A percentile compares a stretch with the other conserved stretches of the same genome.
These are phyloP conservation scores for Kazachstania kunashirensis DNA, from an alignment of 805 yeast genomes.

Conservation along the genomic window DNA sequence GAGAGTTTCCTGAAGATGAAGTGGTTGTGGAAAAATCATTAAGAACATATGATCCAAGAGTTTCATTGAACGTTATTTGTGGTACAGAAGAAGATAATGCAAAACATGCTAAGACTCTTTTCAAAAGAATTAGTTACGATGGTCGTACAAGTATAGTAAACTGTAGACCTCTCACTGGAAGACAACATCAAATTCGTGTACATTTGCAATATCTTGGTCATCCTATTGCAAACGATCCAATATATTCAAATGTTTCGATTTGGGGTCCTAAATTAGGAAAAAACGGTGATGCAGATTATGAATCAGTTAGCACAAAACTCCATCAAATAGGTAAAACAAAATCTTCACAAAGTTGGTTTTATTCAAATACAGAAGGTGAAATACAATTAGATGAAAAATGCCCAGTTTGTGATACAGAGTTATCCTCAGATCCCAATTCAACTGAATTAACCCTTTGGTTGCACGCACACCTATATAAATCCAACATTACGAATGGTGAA, in stretches of 20 bases:
- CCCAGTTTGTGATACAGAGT: conserved; percentile 51
- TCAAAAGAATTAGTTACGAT: conserved; percentile 57
- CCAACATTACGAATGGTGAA: conserved; percentile 28
- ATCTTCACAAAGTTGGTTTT: conserved; percentile 61
- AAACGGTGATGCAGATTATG: conserved; percentile 42
- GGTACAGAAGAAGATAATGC: conserved; percentile 26
- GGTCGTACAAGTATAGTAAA: conserved; percentile 53
- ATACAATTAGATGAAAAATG: conserved; percentile 50
- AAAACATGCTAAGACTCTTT: conserved; percentile 68
- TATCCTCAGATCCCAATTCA: conserved; percentile 81
- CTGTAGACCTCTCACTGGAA: conserved; percentile 81
- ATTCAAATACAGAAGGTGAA: conserved; percentile 55
- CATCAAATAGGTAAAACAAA: conserved; percentile 61
- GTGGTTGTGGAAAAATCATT: conserved; percentile 58
- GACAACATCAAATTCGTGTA: conserved; percentile 92
- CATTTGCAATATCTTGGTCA: conserved; percentile 79
- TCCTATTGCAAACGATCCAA: conserved; percentile 89
- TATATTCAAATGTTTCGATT: conserved; percentile 66
- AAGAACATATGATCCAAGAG: conserved; percentile 60
- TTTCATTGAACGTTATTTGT: conserved; percentile 50
- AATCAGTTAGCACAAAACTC: conserved; percentile 38
- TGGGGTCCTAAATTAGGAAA: conserved; percentile 77
- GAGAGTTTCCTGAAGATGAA: conserved; percentile 61
- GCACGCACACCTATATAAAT: conserved; percentile 75
- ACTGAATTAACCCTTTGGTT: conserved; percentile 81